phyloP scores from a whole-genome alignment of 176 grass and related monocot genomes.

The Aegilops speltoides region DNA sequence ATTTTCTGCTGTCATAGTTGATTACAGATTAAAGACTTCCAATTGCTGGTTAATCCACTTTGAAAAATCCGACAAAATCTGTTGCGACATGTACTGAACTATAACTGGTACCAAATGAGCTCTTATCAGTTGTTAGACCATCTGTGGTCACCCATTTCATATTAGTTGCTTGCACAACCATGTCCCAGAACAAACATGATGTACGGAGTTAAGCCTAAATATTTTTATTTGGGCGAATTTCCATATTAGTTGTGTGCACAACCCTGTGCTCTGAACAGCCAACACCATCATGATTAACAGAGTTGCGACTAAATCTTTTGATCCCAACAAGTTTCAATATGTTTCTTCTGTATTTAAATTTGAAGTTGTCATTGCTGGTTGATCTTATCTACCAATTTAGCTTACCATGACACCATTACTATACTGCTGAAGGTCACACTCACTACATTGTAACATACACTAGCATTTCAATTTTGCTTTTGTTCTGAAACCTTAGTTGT shows the following conservation, averaged over 20 bases:
- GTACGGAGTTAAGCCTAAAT: background rate
- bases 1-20: background rate
- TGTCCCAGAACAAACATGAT: background rate
- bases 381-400: background rate
- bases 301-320: background rate
- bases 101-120: background rate
- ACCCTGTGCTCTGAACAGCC: background rate
- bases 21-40: background rate
- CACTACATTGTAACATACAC: background rate
- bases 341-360: background rate
- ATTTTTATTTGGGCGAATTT: background rate
- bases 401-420: background rate
- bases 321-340: background rate
- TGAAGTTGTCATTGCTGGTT: background rate
- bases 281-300: background rate
- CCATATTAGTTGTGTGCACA: background rate
- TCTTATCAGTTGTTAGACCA: background rate
- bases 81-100: background rate
- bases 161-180: background rate
- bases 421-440: background rate
- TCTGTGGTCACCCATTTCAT: background rate
- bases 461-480: background rate
- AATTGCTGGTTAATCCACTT: background rate
- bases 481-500: background rate
- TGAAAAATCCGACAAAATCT: background rate